Percentiles rank a stretch among this genome's conserved stretches.
phyloP scores from a whole-genome alignment of 306 rosid genomes.

The Dryas octopetala region DNA sequence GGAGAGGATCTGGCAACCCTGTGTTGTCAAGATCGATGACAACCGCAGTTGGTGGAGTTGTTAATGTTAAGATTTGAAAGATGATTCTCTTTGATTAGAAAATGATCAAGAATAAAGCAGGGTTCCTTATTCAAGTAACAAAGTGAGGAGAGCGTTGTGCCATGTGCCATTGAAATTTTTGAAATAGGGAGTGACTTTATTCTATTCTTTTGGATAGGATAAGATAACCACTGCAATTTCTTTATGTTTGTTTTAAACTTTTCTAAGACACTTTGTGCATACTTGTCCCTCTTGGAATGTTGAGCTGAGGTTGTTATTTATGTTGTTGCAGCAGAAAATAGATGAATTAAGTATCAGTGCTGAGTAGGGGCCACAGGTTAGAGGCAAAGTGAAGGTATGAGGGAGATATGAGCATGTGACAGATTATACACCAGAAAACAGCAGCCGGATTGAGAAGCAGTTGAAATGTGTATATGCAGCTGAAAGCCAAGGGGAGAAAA shows the following conservation, averaged over 20 bases:
- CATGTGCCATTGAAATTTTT: slow-evolving; percentile 25
- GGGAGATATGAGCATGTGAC: slow-evolving; percentile 15
- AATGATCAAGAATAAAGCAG: slow-evolving; percentile 28
- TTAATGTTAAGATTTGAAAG: slow-evolving; percentile 23
- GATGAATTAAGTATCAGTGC: slow-evolving; percentile 46
- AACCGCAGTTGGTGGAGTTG: slow-evolving; percentile 21
- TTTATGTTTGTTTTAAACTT: neutral
- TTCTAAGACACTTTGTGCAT: neutral
- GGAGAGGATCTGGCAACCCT: slow-evolving; percentile 31
- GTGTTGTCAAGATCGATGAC: slow-evolving; percentile 13
- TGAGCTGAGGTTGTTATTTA: neutral
- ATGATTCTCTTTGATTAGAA: slow-evolving; percentile 12
- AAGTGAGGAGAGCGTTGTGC: slow-evolving; percentile 28
- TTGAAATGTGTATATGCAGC: slow-evolving; percentile 3
- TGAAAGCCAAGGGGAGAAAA: neutral
- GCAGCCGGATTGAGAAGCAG: slow-evolving; percentile 7
- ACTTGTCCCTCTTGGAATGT: neutral
- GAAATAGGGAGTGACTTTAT: slow-evolving; percentile 24
- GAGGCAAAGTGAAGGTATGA: slow-evolving; percentile 39
- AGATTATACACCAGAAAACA: slow-evolving; percentile 9
- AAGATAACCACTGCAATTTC: neutral
- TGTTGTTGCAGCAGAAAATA: slow-evolving; percentile 50
- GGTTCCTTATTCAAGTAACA: slow-evolving; percentile 25
- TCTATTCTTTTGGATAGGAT: slow-evolving; percentile 22
- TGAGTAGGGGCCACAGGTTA: slow-evolving; percentile 37